phyloP scores from a whole-genome alignment of 441 rosid genomes.

The Mallotus japonicus region DNA sequence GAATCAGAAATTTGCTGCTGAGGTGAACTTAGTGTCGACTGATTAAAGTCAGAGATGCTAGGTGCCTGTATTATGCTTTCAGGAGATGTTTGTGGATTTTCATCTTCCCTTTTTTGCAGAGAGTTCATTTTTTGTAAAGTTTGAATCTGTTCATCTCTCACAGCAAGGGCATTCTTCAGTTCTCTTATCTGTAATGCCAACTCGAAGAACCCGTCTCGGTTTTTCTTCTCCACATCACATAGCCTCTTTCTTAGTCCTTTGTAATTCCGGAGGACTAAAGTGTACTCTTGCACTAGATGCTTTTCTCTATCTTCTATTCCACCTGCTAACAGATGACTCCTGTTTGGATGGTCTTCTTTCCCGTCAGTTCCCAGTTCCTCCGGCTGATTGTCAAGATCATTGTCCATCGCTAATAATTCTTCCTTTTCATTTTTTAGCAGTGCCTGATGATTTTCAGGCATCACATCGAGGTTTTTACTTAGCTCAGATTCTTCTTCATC shows the following conservation, averaged over 20 bases:
- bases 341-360: conserved; percentile 46
- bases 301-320: conserved; percentile 75
- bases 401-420: conserved; percentile 37
- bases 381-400: conserved; percentile 34
- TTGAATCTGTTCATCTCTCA: conserved; percentile 59
- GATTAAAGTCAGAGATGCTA: conserved; percentile 35
- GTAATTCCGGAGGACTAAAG: conserved; percentile 52
- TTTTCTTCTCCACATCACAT: conserved; percentile 70
- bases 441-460: conserved; percentile 25
- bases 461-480: conserved; percentile 16
- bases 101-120: conserved; percentile 27
- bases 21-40: conserved; percentile 35
- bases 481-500: conserved; percentile 20
- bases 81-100: conserved; percentile 12
- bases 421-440: conserved; percentile 28
- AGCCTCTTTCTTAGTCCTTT: conserved; percentile 70
- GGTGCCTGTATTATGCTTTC: conserved; percentile 24
- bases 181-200: conserved; percentile 77
- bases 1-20: conserved; percentile 35
- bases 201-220: conserved; percentile 70
- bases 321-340: conserved; percentile 52
- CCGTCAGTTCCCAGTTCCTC: conserved; percentile 43
- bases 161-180: conserved; percentile 51
- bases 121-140: conserved; percentile 38
- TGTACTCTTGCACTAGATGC: conserved; percentile 57